Conservation (phyloP, 345 rosid species). For the Erysimum cheiranthoides region DNA sequence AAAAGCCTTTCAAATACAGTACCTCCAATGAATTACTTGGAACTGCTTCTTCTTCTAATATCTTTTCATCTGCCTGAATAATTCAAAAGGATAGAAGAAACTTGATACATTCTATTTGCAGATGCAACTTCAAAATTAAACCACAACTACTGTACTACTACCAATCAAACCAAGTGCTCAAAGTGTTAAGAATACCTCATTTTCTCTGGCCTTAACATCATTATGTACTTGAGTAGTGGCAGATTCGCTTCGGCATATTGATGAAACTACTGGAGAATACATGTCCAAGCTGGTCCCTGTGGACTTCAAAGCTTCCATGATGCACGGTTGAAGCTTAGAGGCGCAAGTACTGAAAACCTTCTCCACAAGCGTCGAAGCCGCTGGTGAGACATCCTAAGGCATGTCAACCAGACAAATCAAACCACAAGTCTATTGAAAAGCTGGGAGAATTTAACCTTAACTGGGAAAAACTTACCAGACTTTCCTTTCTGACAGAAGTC, state of each 20-base stretch:
- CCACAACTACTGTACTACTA: conserved; percentile 14
- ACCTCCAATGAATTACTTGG: conserved; percentile 36
- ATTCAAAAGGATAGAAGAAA: conserved; percentile 5
- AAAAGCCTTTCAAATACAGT: conserved; percentile 25
- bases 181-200: conserved; percentile 51
- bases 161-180: conserved; percentile 21
- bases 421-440: conserved; percentile 25
- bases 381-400: conserved; percentile 58
- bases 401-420: conserved; percentile 10
- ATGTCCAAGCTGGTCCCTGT: conserved; percentile 53
- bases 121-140: conserved; percentile 36
- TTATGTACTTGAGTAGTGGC: conserved; percentile 34
- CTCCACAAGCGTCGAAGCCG: conserved; percentile 56
- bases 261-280: conserved; percentile 63
- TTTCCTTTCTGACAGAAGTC: conserved; percentile 62
- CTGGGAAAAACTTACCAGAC: conserved; percentile 52
- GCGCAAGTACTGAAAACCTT: conserved; percentile 64
- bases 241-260: conserved; percentile 52
- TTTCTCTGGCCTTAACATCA: conserved; percentile 44
- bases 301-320: conserved; percentile 60
- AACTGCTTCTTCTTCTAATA: conserved; percentile 30
- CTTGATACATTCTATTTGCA: conserved; percentile 2
- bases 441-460: background rate
- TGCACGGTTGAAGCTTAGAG: conserved; percentile 59
- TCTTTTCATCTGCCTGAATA: conserved; percentile 41